Base-by-base conservation (phyloP, 495 filamentous ascomycete species). In the Podospora conica region DNA sequence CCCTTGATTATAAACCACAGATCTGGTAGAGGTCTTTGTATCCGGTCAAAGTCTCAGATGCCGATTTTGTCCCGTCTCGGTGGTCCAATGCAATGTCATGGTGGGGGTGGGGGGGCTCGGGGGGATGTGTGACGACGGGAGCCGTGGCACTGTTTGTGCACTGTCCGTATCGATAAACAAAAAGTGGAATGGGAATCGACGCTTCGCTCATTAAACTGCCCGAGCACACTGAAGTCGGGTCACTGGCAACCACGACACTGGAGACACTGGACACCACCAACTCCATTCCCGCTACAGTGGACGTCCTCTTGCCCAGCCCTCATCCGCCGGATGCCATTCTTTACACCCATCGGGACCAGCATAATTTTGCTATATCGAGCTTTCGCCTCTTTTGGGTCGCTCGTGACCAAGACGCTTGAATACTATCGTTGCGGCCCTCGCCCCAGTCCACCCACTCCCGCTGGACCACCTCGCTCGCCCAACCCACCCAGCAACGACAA, bases 151-250 rank as follows among this genome's bases (percentile, higher is more conserved):
- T 60, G n/a, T 53, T 53, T 28, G 55, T 1, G 22, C n/a, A 60
- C 63, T 23, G 29, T 20, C 18, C 25, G 18, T 73, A 75, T 75
- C 73, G 73, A 75, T 75, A 75, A 75, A 67, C 64, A 73, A 71
- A 75, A 73, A 67, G 64, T 66, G 60, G 66, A 64, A 58, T 40
- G 48, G 58, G 59, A 53, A 65, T 29, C 53, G 48, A 8, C 60
- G 60, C 54, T 55, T 23, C 18, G 33, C 61, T 63, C 61, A 63
- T 63, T 63, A 55, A 63, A 55, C 61, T 63, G 23, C 61, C 53
- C n/a, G 25, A 22, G 15, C 15, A n/a, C n/a, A n/a, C n/a, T n/a
- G n/a, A n/a, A n/a, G n/a, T n/a, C n/a, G n/a, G n/a, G n/a, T 28
- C 29, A n/a, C 27, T 0, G 29, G 22, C 33, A 59, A 28, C 57